phyloP scores from a whole-genome alignment of 441 rosid genomes.

The Gossypium schwendimanii region DNA sequence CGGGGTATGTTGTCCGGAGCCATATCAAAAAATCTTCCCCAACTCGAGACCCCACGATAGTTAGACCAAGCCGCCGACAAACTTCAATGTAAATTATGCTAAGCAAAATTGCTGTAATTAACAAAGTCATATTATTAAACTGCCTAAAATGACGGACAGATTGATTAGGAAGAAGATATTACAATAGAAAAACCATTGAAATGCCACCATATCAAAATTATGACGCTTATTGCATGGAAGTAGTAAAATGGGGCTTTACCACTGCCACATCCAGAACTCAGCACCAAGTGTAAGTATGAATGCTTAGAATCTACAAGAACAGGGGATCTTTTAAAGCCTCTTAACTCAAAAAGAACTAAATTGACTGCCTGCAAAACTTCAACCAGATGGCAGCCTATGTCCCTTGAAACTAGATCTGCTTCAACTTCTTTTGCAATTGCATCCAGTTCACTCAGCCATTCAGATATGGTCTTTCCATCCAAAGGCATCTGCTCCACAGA shows the following conservation, averaged over 20 bases:
- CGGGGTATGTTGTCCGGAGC: constrained; percentile 72
- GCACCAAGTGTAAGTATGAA: constrained; percentile 68
- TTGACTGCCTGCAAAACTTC: constrained; percentile 79
- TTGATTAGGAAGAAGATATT: neutral
- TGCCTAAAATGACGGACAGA: neutral
- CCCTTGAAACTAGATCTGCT: constrained; percentile 68
- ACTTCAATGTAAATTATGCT: constrained; percentile 89
- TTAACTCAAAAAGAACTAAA: constrained; percentile 59
- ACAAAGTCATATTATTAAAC: constrained; percentile 18
- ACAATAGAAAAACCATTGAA: constrained; percentile 7
- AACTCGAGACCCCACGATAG: constrained; percentile 81
- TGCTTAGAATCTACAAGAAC: constrained; percentile 54
- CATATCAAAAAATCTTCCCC: constrained; percentile 92
- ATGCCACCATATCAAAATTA: neutral
- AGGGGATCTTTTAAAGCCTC: constrained; percentile 72
- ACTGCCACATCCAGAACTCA: constrained; percentile 62
- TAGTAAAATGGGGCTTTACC: constrained; percentile 38
- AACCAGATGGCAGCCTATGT: constrained; percentile 67
- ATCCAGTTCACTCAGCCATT: constrained; percentile 64
- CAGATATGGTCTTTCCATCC: constrained; percentile 51
- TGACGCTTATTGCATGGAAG: constrained; percentile 10
- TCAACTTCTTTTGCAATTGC: constrained; percentile 70
- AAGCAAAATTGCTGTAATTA: constrained; percentile 65
- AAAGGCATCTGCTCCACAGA: constrained; percentile 49
- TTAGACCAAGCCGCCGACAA: constrained; percentile 61